Conservation (phyloP, 768 basidiomycete species). For the Sporobolomyces roseus region DNA sequence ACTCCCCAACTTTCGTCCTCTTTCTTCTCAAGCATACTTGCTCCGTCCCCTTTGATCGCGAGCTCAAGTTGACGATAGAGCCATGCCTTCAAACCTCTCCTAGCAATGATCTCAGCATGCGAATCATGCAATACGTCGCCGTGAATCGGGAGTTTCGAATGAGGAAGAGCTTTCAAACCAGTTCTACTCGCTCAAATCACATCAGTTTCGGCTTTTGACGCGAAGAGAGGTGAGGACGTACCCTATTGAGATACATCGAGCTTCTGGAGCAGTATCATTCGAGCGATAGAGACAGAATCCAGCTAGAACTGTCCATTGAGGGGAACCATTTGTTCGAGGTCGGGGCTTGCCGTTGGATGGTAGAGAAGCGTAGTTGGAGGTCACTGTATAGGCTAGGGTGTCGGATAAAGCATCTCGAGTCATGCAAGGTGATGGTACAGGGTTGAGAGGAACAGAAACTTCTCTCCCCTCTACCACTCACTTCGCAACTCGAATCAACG, state of each 20-base stretch:
- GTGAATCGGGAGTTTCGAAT: slow-evolving; percentile 56
- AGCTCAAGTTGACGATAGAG: slow-evolving; percentile 63
- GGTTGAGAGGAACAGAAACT: neutral
- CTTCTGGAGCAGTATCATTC: neutral
- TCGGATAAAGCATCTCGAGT: slow-evolving; percentile 30
- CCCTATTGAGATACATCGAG: neutral
- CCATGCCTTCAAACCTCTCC: slow-evolving; percentile 74
- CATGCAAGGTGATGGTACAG: neutral
- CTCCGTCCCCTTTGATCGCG: neutral
- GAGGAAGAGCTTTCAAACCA: slow-evolving; percentile 81
- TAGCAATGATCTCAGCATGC: slow-evolving; percentile 88
- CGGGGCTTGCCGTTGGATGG: slow-evolving; percentile 47
- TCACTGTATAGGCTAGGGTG: slow-evolving; percentile 40
- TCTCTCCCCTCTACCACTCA: neutral
- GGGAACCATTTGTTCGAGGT: slow-evolving; percentile 45
- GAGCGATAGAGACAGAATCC: slow-evolving; percentile 45
- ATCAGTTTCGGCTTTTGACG: neutral
- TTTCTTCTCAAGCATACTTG: slow-evolving; percentile 48
- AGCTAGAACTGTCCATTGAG: slow-evolving; percentile 51
- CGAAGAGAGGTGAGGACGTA: neutral
- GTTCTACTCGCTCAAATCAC: slow-evolving; percentile 49
- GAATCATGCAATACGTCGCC: slow-evolving; percentile 83
- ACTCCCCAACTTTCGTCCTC: slow-evolving; percentile 53
- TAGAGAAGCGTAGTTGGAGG: slow-evolving; percentile 42
- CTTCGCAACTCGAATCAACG: neutral